A percentile compares a stretch with the other conserved stretches of the same genome.
phyloP scores from a whole-genome alignment of 768 basidiomycete genomes.

The Gloeophyllum trabeum region DNA sequence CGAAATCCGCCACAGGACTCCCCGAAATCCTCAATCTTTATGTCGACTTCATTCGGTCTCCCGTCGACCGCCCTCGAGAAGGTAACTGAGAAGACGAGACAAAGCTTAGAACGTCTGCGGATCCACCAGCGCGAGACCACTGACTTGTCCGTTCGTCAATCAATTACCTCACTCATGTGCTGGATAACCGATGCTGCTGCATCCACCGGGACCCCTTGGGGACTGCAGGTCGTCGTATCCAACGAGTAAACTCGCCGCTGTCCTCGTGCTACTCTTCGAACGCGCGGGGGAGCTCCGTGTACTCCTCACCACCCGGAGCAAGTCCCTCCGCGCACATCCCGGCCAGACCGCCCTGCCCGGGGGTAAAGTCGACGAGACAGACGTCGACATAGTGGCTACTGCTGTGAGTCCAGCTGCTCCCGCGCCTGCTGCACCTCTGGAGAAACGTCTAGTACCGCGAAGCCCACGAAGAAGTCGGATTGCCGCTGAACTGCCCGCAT shows the following conservation, averaged over 20 bases:
- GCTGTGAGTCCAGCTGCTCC: slow-evolving; percentile 43
- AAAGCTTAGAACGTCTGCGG: slow-evolving; percentile 29
- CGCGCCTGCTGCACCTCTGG: not conserved
- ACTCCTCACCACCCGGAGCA: slow-evolving; percentile 79
- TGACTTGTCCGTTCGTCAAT: slow-evolving; percentile 41
- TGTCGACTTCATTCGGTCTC: not conserved
- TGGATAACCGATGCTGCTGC: not conserved
- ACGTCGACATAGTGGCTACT: slow-evolving; percentile 51
- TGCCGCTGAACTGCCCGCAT: slow-evolving; percentile 45
- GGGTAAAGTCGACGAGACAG: slow-evolving; percentile 62
- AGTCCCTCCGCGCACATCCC: slow-evolving; percentile 59
- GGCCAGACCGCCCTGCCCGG: slow-evolving; percentile 81
- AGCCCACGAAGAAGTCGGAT: slow-evolving; percentile 74
- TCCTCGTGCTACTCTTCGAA: slow-evolving; percentile 74
- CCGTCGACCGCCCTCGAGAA: slow-evolving; percentile 3
- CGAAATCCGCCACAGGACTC: too few relatives aligned
- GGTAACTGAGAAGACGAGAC: slow-evolving; percentile 10
- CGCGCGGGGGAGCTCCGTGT: slow-evolving; percentile 57
- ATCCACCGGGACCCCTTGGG: not conserved
- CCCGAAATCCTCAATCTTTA: not conserved
- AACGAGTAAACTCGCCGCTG: slow-evolving; percentile 49
- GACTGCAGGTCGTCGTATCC: slow-evolving; percentile 22
- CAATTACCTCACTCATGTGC: slow-evolving; percentile 1
- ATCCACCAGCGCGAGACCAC: slow-evolving; percentile 20
- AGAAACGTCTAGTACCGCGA: slow-evolving; percentile 53